Evolutionary conservation across 768 basidiomycete species (phyloP), one percentile per base, ranked within the genome.

Genomic region (Hericium coralloides): DNA sequence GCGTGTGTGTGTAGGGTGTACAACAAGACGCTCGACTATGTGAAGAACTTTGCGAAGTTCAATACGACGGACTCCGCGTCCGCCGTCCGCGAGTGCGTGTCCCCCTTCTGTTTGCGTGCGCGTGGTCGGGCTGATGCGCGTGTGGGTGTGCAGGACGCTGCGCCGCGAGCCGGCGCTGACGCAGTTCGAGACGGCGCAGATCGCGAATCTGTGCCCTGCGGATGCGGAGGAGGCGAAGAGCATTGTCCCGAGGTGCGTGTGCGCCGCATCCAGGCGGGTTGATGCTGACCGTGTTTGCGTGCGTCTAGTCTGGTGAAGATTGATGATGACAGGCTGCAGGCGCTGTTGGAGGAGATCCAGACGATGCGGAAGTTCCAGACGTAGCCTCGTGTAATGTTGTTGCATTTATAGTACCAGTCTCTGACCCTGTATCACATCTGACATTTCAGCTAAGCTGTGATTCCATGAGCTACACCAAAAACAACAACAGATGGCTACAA

Each of bases 221-320:
- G 84, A 85, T 58, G 80, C 89, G 4, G 93, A 95, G 63, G 94
- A 95, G 70, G 88, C 92, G 25, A 95, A 93, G 74, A 92, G 92
- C 64, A 79, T 93, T 54, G 75, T 95, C 37, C 93, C 93, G 7
- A 95, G 92, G 92, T 87, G 53, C 18, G 73, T 64, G 31, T 31
- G 9, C 38, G 10, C 10, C 53, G 25, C 17, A 20, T 22, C 12
- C 38, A 43, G 8, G 49, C 38, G 51, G 47, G 18, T 41, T 14
- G 8, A 18, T 49, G 51, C 26, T 37, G 49, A 22, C 26, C 25
- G 15, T 4, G 12, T 12, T 45, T 23, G 2, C 36, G 38, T 14
- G 15, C 15, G 23, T 22, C 18, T 6, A 93, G 92, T 69, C 78
- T 95, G 26, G 84, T 89, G 22, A 92, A 92, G 67, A 82, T 92